Evolutionary conservation across 2,329 filamentous ascomycete species (phyloP), one percentile per base, ranked within the genome.

Genomic region (Diaporthe helianthi): DNA sequence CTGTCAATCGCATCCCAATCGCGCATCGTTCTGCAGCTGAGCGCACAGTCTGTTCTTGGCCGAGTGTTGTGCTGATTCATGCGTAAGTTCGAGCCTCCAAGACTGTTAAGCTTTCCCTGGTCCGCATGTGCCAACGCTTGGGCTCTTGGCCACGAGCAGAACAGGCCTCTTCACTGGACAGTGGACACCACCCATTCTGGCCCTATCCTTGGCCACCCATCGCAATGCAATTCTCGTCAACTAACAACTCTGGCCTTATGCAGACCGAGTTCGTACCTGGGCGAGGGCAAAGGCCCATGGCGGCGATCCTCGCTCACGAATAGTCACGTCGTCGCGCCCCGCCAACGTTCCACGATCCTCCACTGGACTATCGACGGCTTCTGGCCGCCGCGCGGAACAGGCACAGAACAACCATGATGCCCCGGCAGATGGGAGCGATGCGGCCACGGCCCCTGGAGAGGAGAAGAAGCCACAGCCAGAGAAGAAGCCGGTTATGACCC

Each of bases 261-360:
- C 69, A 76, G 75, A 77, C 72, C 75, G 75, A 66, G 73, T 77
- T 65, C 73, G 74, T 38, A 73, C 73, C 51, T 78, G 76, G 76
- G 76, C 76, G 10, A 72, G 69, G 54, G 69, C 74, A 24, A 78
- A 78, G 69, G 76, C 76, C 58, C 75, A 75, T 65, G 76, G 75
- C 41, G 65, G 71, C 15, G 58, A 63, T 63, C 58, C 58, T 33
- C 58, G 44, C 22, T 68, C 73, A 26, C 73, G 73, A 10, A 69
- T 75, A 46, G 58, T 67, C 63, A 68, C 65, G 24, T 71, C 69
- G 31, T 65, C 54, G 31, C 69, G 68, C 29, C 36, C 60, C 33
- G 13, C 66, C 31, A 66, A 63, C 44, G 52, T 67, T 38, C 41
- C 51, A 49, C 51, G 58, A 51, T 46, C 67, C 36, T 51, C 69